Percentiles rank a stretch among this genome's conserved stretches.
phyloP scores from a whole-genome alignment of 345 rosid genomes.

The Citrus glauca region DNA sequence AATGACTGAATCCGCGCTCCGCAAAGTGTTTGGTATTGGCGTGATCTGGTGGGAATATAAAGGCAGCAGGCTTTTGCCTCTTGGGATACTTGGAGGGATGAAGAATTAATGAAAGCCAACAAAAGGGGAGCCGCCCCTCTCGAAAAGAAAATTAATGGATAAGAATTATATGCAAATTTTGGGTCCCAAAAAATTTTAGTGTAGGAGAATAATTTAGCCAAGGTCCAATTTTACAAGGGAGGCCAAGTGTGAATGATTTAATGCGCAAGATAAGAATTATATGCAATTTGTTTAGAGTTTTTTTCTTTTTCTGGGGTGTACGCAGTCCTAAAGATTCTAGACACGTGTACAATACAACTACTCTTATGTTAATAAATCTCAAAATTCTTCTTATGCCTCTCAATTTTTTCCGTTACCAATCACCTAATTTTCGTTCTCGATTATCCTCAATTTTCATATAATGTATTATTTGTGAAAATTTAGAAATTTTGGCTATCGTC shows the following conservation, averaged over 20 bases:
- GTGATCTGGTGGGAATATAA: not conserved
- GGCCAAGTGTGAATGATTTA: not conserved
- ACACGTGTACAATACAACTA: too few relatives aligned
- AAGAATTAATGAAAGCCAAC: not conserved
- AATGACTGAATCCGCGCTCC: not conserved
- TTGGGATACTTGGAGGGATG: not conserved
- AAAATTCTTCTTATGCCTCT: too few relatives aligned
- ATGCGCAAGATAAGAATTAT: not conserved
- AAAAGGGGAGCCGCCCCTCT: not conserved
- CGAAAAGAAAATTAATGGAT: not conserved
- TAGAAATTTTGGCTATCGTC: too few relatives aligned
- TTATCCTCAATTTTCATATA: too few relatives aligned
- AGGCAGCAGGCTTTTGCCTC: not conserved
- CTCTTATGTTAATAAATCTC: too few relatives aligned
- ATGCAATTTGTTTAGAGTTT: not conserved
- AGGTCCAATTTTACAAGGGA: not conserved
- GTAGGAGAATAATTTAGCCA: not conserved
- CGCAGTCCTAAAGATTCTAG: too few relatives aligned
- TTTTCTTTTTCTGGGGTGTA: too few relatives aligned
- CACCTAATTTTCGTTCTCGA: too few relatives aligned
- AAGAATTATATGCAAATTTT: too few relatives aligned
- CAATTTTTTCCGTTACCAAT: too few relatives aligned
- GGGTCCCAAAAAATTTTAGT: not conserved
- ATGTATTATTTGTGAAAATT: too few relatives aligned
- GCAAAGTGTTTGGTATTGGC: not conserved